phyloP scores from a whole-genome alignment of 2,329 filamentous ascomycete genomes.

The Dactylonectria estremocensis region DNA sequence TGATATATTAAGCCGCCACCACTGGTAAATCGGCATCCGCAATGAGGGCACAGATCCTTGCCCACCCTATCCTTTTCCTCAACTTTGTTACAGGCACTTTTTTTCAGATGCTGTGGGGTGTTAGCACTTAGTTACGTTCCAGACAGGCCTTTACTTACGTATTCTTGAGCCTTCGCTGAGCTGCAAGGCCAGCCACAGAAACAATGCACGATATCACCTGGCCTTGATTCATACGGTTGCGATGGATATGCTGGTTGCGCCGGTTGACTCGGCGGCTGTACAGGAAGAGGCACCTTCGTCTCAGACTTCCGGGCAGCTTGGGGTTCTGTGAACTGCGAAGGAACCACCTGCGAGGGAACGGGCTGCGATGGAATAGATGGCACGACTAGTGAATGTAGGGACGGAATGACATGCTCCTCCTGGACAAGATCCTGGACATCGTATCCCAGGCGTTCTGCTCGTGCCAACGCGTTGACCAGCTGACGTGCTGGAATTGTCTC shows the following conservation, averaged over 20 bases:
- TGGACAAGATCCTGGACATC: slow-evolving; percentile 66
- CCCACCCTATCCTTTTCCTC: slow-evolving; percentile 33
- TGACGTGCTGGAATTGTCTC: slow-evolving; percentile 68
- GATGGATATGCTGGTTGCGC: not conserved
- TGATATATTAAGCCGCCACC: slow-evolving; percentile 63
- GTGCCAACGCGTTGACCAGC: slow-evolving; percentile 70
- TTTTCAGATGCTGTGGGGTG: slow-evolving; percentile 48
- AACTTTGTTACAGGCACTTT: slow-evolving; percentile 44
- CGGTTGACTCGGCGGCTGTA: not conserved
- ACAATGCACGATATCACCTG: slow-evolving; percentile 46
- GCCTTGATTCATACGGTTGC: not conserved
- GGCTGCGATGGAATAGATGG: slow-evolving; percentile 24
- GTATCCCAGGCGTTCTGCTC: slow-evolving; percentile 71
- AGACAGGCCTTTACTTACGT: slow-evolving; percentile 47
- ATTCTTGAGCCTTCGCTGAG: slow-evolving; percentile 47
- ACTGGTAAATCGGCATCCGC: slow-evolving; percentile 61
- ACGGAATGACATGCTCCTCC: slow-evolving; percentile 60
- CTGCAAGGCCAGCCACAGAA: slow-evolving; percentile 56
- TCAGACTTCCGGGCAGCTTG: not conserved
- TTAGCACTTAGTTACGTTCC: slow-evolving; percentile 27
- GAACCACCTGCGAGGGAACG: slow-evolving; percentile 18
- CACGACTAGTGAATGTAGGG: slow-evolving; percentile 37
- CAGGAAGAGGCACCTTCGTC: not conserved
- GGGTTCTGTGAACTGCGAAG: slow-evolving; percentile 8
- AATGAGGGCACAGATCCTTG: slow-evolving; percentile 61